Percentiles rank a stretch among this genome's conserved stretches.
Conservation (phyloP, 768 basidiomycete genomes). For the Gautieria morchelliformis region DNA sequence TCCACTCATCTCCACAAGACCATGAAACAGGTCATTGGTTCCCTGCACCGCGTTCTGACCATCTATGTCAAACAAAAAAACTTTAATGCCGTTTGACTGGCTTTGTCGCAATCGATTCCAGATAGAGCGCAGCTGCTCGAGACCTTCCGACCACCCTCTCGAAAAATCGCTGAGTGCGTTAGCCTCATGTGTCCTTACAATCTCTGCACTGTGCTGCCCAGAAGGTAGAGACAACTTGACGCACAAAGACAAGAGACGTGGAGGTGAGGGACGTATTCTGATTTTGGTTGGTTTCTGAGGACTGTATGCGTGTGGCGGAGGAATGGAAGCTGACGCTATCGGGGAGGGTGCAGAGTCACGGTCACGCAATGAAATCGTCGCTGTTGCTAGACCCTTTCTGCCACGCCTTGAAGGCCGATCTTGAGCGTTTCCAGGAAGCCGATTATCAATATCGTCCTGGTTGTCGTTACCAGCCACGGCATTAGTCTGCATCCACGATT, state of each 20-base stretch:
- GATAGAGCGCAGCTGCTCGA: conserved; percentile 41
- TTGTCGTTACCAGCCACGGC: not conserved
- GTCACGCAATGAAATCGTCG: conserved; percentile 46
- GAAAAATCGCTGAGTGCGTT: conserved; percentile 43
- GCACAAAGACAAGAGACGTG: conserved; percentile 39
- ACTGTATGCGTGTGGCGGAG: conserved; percentile 10
- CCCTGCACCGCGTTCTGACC: conserved; percentile 18
- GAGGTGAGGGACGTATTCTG: conserved; percentile 47
- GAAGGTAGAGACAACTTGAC: conserved; percentile 23
- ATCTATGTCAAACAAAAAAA: conserved; percentile 31
- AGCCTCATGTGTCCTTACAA: conserved; percentile 24
- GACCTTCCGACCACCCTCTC: conserved; percentile 54
- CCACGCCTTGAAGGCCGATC: conserved; percentile 30
- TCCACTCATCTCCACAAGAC: conserved; percentile 21
- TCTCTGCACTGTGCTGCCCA: not conserved
- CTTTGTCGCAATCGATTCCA: conserved; percentile 36
- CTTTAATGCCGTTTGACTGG: conserved; percentile 29
- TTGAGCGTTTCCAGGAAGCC: not conserved
- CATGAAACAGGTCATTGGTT: conserved; percentile 19
- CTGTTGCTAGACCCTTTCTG: conserved; percentile 52
- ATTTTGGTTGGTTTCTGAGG: conserved; percentile 25
- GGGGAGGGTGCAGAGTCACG: conserved; percentile 25
- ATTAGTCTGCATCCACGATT: conserved; percentile 35
- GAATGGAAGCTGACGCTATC: conserved; percentile 9
- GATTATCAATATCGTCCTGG: conserved; percentile 11